Evolutionary conservation across 768 basidiomycete species (phyloP).

Genomic region (Chalciporus sphaerocephalus): DNA sequence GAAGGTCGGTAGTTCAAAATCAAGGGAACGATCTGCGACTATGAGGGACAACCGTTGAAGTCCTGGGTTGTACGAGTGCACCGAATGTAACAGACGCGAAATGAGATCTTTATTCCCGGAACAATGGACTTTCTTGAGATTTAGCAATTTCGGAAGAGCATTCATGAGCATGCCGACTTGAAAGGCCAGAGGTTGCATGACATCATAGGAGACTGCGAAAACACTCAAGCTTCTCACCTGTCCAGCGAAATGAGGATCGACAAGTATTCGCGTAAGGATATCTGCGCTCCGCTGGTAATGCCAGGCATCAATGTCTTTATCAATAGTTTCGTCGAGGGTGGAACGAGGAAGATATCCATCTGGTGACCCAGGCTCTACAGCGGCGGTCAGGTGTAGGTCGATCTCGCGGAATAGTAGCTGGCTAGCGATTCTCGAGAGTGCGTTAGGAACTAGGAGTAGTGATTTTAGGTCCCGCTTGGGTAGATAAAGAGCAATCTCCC

Average conservation of each 20-base stretch:
- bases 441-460: slow-evolving; percentile 59
- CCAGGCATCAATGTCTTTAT: slow-evolving; percentile 41
- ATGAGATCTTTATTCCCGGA: slow-evolving; percentile 54
- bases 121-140: slow-evolving; percentile 57
- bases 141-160: slow-evolving; percentile 57
- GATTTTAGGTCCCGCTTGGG: slow-evolving; percentile 63
- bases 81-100: slow-evolving; percentile 45
- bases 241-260: slow-evolving; percentile 54
- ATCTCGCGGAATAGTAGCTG: slow-evolving; percentile 62
- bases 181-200: slow-evolving; percentile 52
- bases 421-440: slow-evolving; percentile 63
- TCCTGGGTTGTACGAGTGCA: slow-evolving; percentile 49
- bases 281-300: slow-evolving; percentile 63
- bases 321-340: slow-evolving; percentile 8
- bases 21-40: slow-evolving; percentile 38
- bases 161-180: slow-evolving; percentile 70
- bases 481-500: slow-evolving; percentile 59
- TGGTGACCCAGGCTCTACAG: slow-evolving; percentile 22
- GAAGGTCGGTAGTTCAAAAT: slow-evolving; percentile 47
- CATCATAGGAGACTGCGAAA: slow-evolving; percentile 48
- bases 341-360: slow-evolving; percentile 14
- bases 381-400: slow-evolving; percentile 55
- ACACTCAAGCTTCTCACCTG: slow-evolving; percentile 56
- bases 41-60: slow-evolving; percentile 54
- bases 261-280: slow-evolving; percentile 62